phyloP scores from a whole-genome alignment of 495 filamentous ascomycete species.

The Hypoxylon fuscum region DNA sequence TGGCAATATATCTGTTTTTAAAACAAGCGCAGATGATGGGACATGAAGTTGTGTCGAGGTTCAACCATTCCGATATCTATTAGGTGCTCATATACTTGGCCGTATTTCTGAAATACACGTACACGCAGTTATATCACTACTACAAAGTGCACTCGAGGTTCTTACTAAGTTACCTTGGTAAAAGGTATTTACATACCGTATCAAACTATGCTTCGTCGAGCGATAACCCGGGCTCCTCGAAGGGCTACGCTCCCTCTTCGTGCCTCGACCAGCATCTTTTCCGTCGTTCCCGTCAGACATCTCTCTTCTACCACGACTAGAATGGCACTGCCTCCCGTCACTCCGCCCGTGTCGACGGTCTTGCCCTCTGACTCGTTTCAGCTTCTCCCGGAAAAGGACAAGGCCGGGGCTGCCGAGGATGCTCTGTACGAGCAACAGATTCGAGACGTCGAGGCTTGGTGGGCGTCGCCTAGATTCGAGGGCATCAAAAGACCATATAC shows the following conservation, averaged over 20 bases:
- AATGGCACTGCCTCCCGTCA: conserved; percentile 47
- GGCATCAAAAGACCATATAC: conserved; percentile 93
- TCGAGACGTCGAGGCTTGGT: conserved; percentile 86
- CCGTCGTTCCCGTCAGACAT: conserved; percentile 27
- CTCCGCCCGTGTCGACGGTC: conserved; percentile 59
- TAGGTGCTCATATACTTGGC: too few relatives aligned
- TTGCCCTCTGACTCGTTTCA: conserved; percentile 80
- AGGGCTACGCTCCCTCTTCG: conserved; percentile 36
- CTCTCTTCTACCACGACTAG: conserved; percentile 41
- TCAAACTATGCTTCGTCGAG: conserved; percentile 49
- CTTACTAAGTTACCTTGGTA: too few relatives aligned
- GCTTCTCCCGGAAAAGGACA: conserved; percentile 74
- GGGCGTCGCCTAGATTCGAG: conserved; percentile 79
- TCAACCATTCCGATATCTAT: too few relatives aligned
- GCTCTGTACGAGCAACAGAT: conserved; percentile 81
- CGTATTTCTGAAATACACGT: too few relatives aligned
- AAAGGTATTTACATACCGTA: background rate
- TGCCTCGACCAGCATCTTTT: conserved; percentile 12
- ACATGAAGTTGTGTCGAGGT: too few relatives aligned
- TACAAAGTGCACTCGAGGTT: too few relatives aligned
- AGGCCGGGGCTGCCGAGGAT: conserved; percentile 82
- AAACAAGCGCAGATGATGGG: background rate
- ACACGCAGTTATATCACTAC: too few relatives aligned
- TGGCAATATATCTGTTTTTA: too few relatives aligned
- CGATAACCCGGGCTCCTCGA: conserved; percentile 43